Base-by-base conservation (phyloP, 805 yeast species). In the Sugiyamaella mastotermitis region DNA sequence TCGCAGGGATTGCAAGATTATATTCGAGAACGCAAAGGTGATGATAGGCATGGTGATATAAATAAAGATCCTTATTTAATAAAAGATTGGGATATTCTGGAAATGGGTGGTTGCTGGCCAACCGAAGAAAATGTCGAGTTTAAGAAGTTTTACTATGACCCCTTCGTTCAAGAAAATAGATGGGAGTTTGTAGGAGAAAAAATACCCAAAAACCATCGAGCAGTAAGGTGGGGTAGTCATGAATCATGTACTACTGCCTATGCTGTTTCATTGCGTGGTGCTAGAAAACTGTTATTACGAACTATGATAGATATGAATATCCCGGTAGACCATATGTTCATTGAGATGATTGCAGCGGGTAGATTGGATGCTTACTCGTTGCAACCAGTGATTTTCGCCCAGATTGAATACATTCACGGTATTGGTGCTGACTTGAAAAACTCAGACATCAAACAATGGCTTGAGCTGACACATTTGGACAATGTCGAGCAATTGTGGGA, bases 181-280 rank as follows among this genome's bases (percentile, higher is more conserved):
- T 10, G 11, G 10, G 26, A 23, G 11, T n/a, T 23, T 10, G 10
- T 23, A 10, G 26, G 26, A 10, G 11, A 23, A n/a, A 10, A 10
- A 23, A 10, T 23, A 23, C 26, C 26, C 11, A n/a, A 10, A 23
- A 23, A 23, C n/a, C 10, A 23, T 10, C 26, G 26, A n/a, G 26
- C n/a, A 10, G 11, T 23, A n/a, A 10, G 26, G 11, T 23, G 10
- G 26, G 11, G n/a, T 23, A n/a, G 11, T 23, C 11, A 10, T n/a
- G n/a, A 10, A n/a, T n/a, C n/a, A 23, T 40, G 47, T 31, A 40
- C 47, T 2, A 35, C 25, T 14, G 47, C 42, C 9, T 43, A 43
- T 29, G 47, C 47, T 8, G 27, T 43, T 9, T 31, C 41, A 8
- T 35, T 23, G 20, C 8, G 22, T 5, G 47, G 47, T 11, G 47